A percentile compares a stretch with the other conserved stretches of the same genome.
Conservation (phyloP, 352 stramenopile genomes). For the Phytophthora ohioensis region DNA sequence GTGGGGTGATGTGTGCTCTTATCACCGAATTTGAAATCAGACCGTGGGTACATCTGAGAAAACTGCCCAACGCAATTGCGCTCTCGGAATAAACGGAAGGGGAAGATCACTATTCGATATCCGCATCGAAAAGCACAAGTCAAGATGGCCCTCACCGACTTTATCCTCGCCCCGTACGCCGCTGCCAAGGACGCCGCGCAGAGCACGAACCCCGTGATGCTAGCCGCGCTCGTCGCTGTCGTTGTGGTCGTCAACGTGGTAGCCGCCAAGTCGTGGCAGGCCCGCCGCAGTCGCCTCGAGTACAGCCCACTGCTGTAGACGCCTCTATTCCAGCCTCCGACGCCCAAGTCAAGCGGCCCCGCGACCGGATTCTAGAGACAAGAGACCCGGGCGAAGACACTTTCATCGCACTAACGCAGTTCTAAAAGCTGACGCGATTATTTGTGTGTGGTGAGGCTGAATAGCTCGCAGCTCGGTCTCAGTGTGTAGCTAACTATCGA, state of each 20-base stretch:
- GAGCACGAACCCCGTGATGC: constrained; percentile 42
- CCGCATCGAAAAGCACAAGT: constrained; percentile 10
- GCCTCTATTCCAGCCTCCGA: constrained; percentile 11
- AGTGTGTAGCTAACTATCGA: constrained; percentile 8
- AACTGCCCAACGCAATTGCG: constrained; percentile 14
- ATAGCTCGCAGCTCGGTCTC: neutral
- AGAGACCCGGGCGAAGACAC: neutral
- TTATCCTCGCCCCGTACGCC: constrained; percentile 36
- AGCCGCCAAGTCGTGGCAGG: constrained; percentile 49
- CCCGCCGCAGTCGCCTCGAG: constrained; percentile 42
- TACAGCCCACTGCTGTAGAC: constrained; percentile 47
- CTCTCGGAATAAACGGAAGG: constrained; percentile 3
- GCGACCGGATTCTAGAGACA: neutral
- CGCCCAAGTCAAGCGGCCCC: neutral
- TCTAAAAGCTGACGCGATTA: neutral
- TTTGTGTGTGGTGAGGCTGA: neutral
- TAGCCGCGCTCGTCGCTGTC: constrained; percentile 37
- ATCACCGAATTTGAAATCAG: constrained; percentile 29
- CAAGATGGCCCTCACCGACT: constrained; percentile 40
- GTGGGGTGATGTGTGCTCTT: neutral
- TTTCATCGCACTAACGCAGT: neutral
- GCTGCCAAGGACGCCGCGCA: constrained; percentile 39
- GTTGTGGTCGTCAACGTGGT: constrained; percentile 50
- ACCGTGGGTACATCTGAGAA: constrained; percentile 29
- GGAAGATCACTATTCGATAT: constrained; percentile 15